Conservation (phyloP, 164 flowering plant species). For the Cinnamomum chago region DNA sequence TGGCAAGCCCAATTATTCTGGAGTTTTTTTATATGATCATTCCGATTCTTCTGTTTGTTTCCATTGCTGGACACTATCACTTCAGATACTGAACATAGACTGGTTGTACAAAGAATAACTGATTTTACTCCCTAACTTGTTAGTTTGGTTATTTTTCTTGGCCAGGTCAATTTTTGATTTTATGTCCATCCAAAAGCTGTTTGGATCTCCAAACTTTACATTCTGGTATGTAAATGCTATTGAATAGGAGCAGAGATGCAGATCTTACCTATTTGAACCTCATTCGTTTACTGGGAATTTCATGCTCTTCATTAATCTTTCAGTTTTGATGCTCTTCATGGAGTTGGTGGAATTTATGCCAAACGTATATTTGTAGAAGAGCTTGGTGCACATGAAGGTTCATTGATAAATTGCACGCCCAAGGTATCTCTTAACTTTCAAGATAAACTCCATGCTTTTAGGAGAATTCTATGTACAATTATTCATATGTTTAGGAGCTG, state of each 20-base stretch:
- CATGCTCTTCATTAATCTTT: not conserved
- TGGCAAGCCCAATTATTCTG: not conserved
- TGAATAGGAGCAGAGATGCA: not conserved
- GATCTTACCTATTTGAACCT: not conserved
- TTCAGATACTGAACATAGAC: not conserved
- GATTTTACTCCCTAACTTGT: not conserved
- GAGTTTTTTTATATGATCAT: not conserved
- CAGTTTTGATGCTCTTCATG: conserved; percentile 96
- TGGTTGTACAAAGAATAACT: not conserved
- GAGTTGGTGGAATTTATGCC: conserved; percentile 96
- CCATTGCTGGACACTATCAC: not conserved
- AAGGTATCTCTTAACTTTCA: conserved; percentile 42
- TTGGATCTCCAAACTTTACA: conserved; percentile 77
- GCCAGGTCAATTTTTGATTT: conserved; percentile 92
- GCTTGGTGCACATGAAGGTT: conserved; percentile 85
- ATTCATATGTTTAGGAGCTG: not conserved
- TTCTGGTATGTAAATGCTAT: conserved; percentile 62
- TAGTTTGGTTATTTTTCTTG: conserved; percentile 10
- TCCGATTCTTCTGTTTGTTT: not conserved
- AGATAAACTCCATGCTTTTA: not conserved
- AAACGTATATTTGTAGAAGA: conserved; percentile 91
- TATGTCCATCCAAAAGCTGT: conserved; percentile 68
- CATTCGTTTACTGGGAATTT: not conserved
- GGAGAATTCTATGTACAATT: not conserved
- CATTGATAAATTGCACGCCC: conserved; percentile 80